Conservation (phyloP, 2,329 filamentous ascomycete genomes). For the Sclerotinia nivalis region DNA sequence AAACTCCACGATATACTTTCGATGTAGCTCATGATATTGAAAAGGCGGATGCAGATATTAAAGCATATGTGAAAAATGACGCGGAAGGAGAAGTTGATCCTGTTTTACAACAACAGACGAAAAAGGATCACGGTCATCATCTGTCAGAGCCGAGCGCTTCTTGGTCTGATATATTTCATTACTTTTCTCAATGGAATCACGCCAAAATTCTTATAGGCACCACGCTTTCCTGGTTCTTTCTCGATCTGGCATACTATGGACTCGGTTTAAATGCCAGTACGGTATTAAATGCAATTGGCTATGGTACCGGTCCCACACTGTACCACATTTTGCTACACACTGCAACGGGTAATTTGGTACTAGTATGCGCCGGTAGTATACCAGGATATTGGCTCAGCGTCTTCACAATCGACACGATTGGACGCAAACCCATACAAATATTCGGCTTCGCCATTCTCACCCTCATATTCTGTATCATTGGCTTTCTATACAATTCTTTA, state of each 20-base stretch:
- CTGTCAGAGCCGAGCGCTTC: constrained; percentile 68
- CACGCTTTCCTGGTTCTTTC: constrained; percentile 78
- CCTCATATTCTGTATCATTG: constrained; percentile 61
- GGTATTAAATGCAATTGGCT: constrained; percentile 72
- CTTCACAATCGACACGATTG: constrained; percentile 70
- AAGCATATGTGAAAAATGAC: constrained; percentile 55
- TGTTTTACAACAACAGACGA: constrained; percentile 53
- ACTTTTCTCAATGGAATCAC: constrained; percentile 71
- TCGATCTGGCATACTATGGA: constrained; percentile 70
- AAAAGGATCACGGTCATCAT: constrained; percentile 51
- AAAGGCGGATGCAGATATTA: constrained; percentile 73
- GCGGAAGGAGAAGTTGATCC: constrained; percentile 52
- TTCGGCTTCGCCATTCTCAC: constrained; percentile 62
- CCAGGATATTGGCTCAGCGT: constrained; percentile 81
- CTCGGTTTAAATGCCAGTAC: constrained; percentile 75
- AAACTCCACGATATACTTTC: constrained; percentile 82
- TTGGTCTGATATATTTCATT: constrained; percentile 64
- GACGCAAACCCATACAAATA: constrained; percentile 74
- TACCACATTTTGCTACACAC: constrained; percentile 71
- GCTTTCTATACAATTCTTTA: constrained; percentile 57
- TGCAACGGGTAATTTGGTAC: constrained; percentile 74
- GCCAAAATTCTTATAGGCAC: constrained; percentile 73
- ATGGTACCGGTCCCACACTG: constrained; percentile 60
- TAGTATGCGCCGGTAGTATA: constrained; percentile 74
- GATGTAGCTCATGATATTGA: constrained; percentile 75